Percentiles rank a stretch among this genome's conserved stretches.
phyloP scores from a whole-genome alignment of 345 rosid species.

The Hibiscus mutabilis region DNA sequence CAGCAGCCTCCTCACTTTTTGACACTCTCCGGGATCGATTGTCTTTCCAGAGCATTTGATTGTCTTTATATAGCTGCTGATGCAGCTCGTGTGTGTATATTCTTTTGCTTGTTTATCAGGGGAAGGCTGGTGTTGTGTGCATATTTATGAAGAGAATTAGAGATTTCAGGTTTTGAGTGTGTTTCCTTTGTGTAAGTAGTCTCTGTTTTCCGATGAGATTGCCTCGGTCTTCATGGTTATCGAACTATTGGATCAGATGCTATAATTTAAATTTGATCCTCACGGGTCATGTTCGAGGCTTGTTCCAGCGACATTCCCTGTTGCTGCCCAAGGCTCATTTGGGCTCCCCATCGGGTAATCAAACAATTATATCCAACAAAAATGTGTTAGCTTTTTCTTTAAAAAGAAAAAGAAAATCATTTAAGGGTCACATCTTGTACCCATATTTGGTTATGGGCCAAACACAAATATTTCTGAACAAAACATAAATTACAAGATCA shows the following conservation, averaged over 20 bases:
- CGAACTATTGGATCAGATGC: background rate
- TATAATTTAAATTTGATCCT: too few relatives aligned
- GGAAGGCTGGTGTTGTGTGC: background rate
- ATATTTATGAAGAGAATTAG: background rate
- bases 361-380: too few relatives aligned
- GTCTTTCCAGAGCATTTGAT: slow-evolving; percentile 77
- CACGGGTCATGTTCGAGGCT: too few relatives aligned
- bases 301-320: too few relatives aligned
- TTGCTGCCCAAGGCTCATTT: too few relatives aligned
- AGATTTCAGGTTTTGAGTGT: background rate
- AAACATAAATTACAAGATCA: too few relatives aligned
- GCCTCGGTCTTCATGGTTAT: background rate
- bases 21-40: slow-evolving; percentile 72
- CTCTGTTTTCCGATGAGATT: background rate
- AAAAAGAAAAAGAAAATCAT: too few relatives aligned
- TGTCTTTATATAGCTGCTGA: background rate
- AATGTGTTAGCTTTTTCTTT: too few relatives aligned
- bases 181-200: background rate
- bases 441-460: too few relatives aligned
- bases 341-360: too few relatives aligned
- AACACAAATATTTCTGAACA: too few relatives aligned
- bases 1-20: slow-evolving; percentile 74
- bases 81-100: background rate
- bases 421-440: too few relatives aligned
- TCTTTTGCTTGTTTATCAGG: background rate